Evolutionary conservation across 495 filamentous ascomycete genomes (phyloP), one percentile per base, ranked within the genome.

Genomic region (Trichoderma erinaceum): DNA sequence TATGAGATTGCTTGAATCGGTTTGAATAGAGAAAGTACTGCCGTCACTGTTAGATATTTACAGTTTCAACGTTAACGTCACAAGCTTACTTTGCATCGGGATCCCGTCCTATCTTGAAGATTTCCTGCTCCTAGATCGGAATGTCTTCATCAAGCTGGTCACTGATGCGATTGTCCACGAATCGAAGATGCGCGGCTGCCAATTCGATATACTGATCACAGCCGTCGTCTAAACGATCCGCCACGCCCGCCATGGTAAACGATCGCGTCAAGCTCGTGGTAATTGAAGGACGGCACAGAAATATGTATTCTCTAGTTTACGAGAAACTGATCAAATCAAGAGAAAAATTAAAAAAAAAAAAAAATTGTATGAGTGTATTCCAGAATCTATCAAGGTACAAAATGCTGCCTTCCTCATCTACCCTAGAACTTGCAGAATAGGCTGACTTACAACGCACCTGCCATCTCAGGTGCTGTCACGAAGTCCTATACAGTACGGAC

Each of bases 1-100:
- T 25, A 89, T 77, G 13, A 73, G n/a, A 25, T 29, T 21, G 2
- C 52, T 69, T 0, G 71, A 73, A 66, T 85, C 73, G 8, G 7
- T 48, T 0, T 73, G 44, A 35, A 88, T 70, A 21, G 75, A 74
- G 52, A 83, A 73, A 27, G 79, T 68, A 68, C 84, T 86, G 23
- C 41, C 69, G 65, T 64, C 64, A 63, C 29, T 46, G 56, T 48
- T 23, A 66, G 23, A 44, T 41, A 41, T 72, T 63, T 69, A 44
- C 52, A 32, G 6, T 46, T 5, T n/a, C 16, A 18, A 4, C 13
- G 35, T 32, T 38, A 1, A 41, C 29, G 21, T 12, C 0, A 18
- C n/a, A 65, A 3, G 68, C 71, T 41, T 78, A 80, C 72, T 75
- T 75, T 8, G 72, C 67, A 66, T 71, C 70, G 1, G 70, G 66